phyloP scores from a whole-genome alignment of 2,329 filamentous ascomycete species.

The Fusarium subtropicale region DNA sequence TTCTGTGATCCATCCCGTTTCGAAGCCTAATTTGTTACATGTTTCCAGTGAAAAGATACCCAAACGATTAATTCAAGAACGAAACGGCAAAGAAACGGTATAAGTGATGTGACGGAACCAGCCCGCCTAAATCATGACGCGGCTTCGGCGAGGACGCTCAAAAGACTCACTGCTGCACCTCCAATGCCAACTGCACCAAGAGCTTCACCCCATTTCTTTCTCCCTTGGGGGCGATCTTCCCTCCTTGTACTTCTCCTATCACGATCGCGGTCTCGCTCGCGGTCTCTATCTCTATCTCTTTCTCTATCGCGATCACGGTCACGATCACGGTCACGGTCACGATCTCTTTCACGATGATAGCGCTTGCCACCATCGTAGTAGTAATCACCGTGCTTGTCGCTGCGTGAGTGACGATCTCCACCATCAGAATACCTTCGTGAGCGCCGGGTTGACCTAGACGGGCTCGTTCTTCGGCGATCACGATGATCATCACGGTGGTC shows the following conservation, averaged over 20 bases:
- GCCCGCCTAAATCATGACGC: slow-evolving; percentile 50
- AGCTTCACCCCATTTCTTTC: slow-evolving; percentile 64
- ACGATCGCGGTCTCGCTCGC: slow-evolving; percentile 51
- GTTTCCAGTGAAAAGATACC: slow-evolving; percentile 1
- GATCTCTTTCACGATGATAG: slow-evolving; percentile 54
- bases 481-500: slow-evolving; percentile 44
- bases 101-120: slow-evolving; percentile 12
- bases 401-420: slow-evolving; percentile 39
- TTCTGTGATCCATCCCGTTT: slow-evolving; percentile 34
- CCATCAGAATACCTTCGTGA: slow-evolving; percentile 47
- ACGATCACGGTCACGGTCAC: slow-evolving; percentile 48
- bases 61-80: neutral
- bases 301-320: slow-evolving; percentile 21
- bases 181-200: slow-evolving; percentile 70
- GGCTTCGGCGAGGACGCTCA: slow-evolving; percentile 69
- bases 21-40: slow-evolving; percentile 12
- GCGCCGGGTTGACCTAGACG: slow-evolving; percentile 39
- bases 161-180: slow-evolving; percentile 68
- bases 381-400: slow-evolving; percentile 53
- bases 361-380: slow-evolving; percentile 51
- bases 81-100: slow-evolving; percentile 11
- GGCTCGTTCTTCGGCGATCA: slow-evolving; percentile 36
- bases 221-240: slow-evolving; percentile 55
- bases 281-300: slow-evolving; percentile 33
- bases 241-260: slow-evolving; percentile 54